These are phyloP conservation scores for Barnettozyma salicaria DNA, from an alignment of 805 yeast genomes.

Conservation along the genomic window DNA sequence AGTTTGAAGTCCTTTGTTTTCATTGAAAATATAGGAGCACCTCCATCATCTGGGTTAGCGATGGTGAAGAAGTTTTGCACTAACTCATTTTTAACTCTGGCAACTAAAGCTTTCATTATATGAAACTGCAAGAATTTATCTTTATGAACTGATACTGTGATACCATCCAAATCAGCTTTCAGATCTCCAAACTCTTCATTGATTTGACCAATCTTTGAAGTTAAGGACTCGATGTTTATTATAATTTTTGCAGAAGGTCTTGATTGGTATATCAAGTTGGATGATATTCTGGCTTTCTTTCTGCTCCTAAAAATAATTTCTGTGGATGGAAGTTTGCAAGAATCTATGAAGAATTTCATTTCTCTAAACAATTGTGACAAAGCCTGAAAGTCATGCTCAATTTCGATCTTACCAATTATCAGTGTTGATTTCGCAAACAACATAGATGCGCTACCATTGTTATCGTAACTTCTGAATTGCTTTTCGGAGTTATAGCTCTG, in stretches of 20 bases:
- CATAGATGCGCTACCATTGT: conserved; percentile 25
- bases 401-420: conserved; percentile 24
- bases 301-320: conserved; percentile 21
- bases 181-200: conserved; percentile 31
- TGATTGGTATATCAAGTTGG: conserved; percentile 17
- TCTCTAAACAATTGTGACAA: conserved; percentile 26
- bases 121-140: conserved; percentile 20
- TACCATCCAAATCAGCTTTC: conserved; percentile 13
- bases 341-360: conserved; percentile 8
- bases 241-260: conserved; percentile 15
- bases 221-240: conserved; percentile 11
- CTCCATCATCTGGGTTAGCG: conserved; percentile 30
- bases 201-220: conserved; percentile 18
- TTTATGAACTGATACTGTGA: conserved; percentile 12
- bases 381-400: conserved; percentile 25
- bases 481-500: conserved; percentile 14
- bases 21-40: conserved; percentile 37
- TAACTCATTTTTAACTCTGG: conserved; percentile 9
- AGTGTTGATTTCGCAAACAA: conserved; percentile 14
- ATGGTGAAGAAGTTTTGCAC: conserved; percentile 29
- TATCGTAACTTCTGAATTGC: conserved; percentile 25
- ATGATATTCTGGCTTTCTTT: conserved; percentile 22
- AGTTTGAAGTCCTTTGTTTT: conserved; percentile 31
- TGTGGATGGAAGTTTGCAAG: conserved; percentile 11
- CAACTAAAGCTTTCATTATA: conserved; percentile 10